Evolutionary conservation across 805 yeast genomes (phyloP).

Genomic region (Candida cerambycidarum): DNA sequence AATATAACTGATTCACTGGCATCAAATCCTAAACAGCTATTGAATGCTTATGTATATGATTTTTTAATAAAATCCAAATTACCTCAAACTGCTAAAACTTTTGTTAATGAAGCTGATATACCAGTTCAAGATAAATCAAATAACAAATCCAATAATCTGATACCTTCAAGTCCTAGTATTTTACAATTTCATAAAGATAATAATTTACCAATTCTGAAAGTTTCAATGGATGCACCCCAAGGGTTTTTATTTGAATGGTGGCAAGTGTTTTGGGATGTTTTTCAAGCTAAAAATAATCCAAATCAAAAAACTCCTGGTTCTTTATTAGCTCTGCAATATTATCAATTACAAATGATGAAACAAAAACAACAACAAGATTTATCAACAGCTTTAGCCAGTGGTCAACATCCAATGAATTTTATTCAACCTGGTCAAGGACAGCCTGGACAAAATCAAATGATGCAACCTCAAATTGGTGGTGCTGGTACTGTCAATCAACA

Average conservation of each 20-base stretch:
- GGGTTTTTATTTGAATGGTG: conserved; percentile 94
- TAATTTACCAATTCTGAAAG: conserved; percentile 49
- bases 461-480: conserved; percentile 7
- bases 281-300: conserved; percentile 69
- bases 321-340: conserved; percentile 63
- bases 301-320: conserved; percentile 5
- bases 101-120: conserved; percentile 75
- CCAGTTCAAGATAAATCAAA: conserved; percentile 24
- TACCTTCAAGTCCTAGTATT: conserved; percentile 10
- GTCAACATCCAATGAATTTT: conserved; percentile 5
- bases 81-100: conserved; percentile 68
- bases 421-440: conserved; percentile 16
- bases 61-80: conserved; percentile 74
- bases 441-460: neutral
- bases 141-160: neutral
- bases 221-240: conserved; percentile 78
- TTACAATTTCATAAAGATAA: conserved; percentile 35
- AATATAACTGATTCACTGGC: conserved; percentile 43
- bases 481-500: conserved; percentile 7
- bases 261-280: conserved; percentile 94
- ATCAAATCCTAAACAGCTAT: conserved; percentile 52
- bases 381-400: conserved; percentile 4
- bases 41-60: conserved; percentile 86
- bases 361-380: conserved; percentile 59
- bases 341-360: conserved; percentile 58